Percentiles rank a stretch among this genome's conserved stretches.
These are phyloP conservation scores for Xanthoparmelia taractica DNA, from an alignment of 495 filamentous ascomycete genomes.

Conservation along the genomic window DNA sequence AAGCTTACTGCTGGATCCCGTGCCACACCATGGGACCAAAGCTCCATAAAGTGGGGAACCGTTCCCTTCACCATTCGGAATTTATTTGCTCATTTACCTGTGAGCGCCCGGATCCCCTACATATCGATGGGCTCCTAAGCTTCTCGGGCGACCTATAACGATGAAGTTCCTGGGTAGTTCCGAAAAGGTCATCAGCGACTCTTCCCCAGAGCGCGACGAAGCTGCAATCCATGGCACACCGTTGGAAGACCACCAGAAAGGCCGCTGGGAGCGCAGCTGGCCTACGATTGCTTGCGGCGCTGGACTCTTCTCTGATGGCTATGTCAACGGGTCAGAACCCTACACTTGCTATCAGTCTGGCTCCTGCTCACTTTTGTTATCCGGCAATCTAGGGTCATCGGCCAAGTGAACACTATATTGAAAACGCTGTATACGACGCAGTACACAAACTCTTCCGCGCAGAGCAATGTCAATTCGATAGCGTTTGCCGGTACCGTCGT, in stretches of 20 bases:
- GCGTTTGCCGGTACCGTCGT: conserved; percentile 86
- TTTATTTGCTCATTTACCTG: background rate
- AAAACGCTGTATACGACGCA: conserved; percentile 50
- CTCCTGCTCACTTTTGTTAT: conserved; percentile 31
- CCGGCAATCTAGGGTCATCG: conserved; percentile 57
- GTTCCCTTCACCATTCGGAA: background rate
- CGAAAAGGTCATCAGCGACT: background rate
- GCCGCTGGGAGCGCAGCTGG: conserved; percentile 54
- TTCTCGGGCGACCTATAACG: background rate
- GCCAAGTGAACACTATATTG: conserved; percentile 68
- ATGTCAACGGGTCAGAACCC: conserved; percentile 57
- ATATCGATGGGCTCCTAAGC: background rate
- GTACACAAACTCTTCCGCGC: conserved; percentile 58
- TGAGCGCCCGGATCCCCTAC: background rate
- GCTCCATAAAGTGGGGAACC: background rate
- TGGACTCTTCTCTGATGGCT: conserved; percentile 85
- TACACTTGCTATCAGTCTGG: background rate
- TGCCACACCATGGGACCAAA: background rate
- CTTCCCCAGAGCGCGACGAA: conserved; percentile 8
- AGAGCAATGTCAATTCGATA: conserved; percentile 64
- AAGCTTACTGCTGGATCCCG: no score
- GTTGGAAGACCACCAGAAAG: conserved; percentile 38
- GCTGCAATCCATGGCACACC: conserved; percentile 26
- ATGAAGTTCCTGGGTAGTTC: conserved; percentile 17
- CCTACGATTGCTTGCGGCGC: conserved; percentile 76